Evolutionary conservation across 2,329 filamentous ascomycete species (phyloP), one percentile per base, ranked within the genome.

Genomic region (Aspergillus transmontanensis): DNA sequence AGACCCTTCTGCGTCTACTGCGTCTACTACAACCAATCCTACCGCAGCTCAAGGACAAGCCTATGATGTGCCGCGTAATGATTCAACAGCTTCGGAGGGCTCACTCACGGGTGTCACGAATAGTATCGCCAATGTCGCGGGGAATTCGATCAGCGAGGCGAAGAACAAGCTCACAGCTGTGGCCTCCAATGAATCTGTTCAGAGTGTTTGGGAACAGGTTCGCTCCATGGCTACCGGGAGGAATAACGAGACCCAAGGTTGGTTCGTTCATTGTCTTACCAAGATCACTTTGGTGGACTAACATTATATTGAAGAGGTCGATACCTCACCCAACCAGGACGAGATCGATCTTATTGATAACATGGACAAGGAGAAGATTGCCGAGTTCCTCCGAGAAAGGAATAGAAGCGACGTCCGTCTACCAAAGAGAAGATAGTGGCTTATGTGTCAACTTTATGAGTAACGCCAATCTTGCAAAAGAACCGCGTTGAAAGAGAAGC

Each of bases 341-440:
- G 73, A 75, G 19, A 59, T 62, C 26, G 61, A 70, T 12, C 32
- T 55, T 10, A 74, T 77, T 23, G 71, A 76, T 48, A 60, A 66
- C 2, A 64, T 77, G 69, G 69, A 73, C 11, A 64, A 66, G 34
- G 75, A 76, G n/a, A 68, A 67, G 48, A 65, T 78, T 9, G 71
- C 68, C 23, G 75, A 76, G 30, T 78, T 75, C 30, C 62, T 78
- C 2, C 69, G 70, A 58, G 70, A 75, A 11, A 72, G 70, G 58
- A 68, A 77, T 57, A 70, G 65, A 63, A 77, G 72, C 26, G 68
- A 62, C 6, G 63, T 65, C 3, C 56, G 26, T 30, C 46, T 9
- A 30, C 46, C 46, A 28, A 50, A 9, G 26, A 50, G 26, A 19
- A 50, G 23, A 50, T 26, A 16, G n/a, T 16, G 23, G 10, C 23